Evolutionary conservation across 768 basidiomycete species (phyloP).

Genomic region (Cyclocybe cylindracea): DNA sequence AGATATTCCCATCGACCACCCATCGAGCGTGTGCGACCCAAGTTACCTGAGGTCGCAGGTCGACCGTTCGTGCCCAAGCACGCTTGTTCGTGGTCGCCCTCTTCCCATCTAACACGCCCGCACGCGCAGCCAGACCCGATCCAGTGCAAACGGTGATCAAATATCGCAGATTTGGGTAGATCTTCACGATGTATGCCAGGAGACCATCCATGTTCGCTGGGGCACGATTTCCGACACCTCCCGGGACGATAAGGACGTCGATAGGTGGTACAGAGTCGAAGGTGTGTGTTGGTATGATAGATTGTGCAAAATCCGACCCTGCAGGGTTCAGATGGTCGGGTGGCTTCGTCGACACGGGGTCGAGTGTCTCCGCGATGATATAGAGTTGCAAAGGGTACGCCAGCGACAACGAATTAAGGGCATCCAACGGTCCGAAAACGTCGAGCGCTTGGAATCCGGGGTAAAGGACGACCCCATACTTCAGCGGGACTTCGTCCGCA

Average conservation of each 20-base stretch:
- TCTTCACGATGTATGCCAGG: constrained; percentile 31
- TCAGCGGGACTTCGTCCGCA: constrained; percentile 19
- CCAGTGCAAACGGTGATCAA: constrained; percentile 48
- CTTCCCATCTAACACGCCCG: constrained; percentile 42
- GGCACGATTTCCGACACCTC: constrained; percentile 27
- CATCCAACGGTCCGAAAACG: constrained; percentile 36
- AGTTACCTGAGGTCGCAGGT: constrained; percentile 30
- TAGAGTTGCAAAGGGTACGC: constrained; percentile 27
- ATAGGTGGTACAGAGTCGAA: constrained; percentile 33
- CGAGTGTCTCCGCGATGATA: constrained; percentile 30
- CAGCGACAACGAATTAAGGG: constrained; percentile 29
- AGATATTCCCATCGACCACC: constrained; percentile 49
- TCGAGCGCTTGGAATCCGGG: constrained; percentile 36
- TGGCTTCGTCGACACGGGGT: constrained; percentile 33
- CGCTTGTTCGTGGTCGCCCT: constrained; percentile 48
- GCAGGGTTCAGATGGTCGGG: constrained; percentile 14
- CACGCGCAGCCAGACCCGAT: constrained; percentile 35
- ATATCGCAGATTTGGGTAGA: constrained; percentile 37
- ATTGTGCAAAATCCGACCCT: constrained; percentile 29
- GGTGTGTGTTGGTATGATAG: constrained; percentile 41
- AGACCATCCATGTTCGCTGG: constrained; percentile 21
- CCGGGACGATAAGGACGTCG: constrained; percentile 36
- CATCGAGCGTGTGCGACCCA: constrained; percentile 49
- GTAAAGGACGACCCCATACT: constrained; percentile 30
- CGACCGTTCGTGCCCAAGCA: constrained; percentile 25